Evolutionary conservation across 495 filamentous ascomycete species (phyloP), one percentile per base, ranked within the genome.

Genomic region (Talaromyces proteolyticus): DNA sequence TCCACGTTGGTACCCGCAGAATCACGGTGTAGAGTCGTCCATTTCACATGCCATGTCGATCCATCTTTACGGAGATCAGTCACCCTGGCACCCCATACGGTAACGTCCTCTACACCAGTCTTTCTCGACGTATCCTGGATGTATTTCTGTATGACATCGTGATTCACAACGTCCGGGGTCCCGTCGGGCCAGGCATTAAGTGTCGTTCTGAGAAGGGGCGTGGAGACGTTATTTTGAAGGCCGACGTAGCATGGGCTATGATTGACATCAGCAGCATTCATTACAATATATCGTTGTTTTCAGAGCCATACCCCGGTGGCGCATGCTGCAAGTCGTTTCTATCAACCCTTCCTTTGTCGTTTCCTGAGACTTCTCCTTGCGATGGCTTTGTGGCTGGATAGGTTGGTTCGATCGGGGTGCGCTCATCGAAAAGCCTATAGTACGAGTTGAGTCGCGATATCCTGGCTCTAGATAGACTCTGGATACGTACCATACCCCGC

Each of bases 171-270:
- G 37, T 72, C 69, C 12, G 69, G 72, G 0, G 79, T 86, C 4
- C 76, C 79, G 18, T 78, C 67, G 1, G 79, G 76, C 81, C 83
- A 87, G 0, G 65, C 55, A 43, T 76, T 76, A n/a, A 84, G 68
- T 44, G 69, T 79, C 23, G 78, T 76, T 37, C 70, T 62, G 65
- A 87, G 78, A 23, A 87, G 58, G 10, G 67, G 68, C 1, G 82
- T 86, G 4, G 82, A 70, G 4, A 88, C 77, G 59, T 88, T 88
- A 46, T 82, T 89, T 22, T 65, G 77, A 10, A 88, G 63, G 17
- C 80, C 80, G 3, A 72, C 69, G 50, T 88, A 88, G 54, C 77
- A 74, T 18, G 73, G 74, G 14, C 75, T 76, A 41, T 36, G 29
- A 34, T 10, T 10, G 14, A 34, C 26, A 4, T 4, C 29, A 34